Evolutionary conservation across 495 filamentous ascomycete genomes (phyloP).

Genomic region (Cairneyella variabilis): DNA sequence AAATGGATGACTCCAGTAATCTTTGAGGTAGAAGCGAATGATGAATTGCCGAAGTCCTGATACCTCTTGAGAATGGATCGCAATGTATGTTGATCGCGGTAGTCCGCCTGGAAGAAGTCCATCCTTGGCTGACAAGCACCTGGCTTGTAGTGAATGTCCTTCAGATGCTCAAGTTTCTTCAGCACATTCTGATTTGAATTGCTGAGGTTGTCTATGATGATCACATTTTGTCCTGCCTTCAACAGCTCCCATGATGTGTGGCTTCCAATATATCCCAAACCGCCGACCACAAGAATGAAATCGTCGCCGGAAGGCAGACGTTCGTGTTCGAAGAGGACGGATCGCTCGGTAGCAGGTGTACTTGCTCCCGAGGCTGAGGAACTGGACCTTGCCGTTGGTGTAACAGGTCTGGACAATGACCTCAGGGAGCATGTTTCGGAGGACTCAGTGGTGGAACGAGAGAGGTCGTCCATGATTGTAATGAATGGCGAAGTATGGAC

Average conservation of each 20-base stretch:
- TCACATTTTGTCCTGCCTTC: conserved; percentile 57
- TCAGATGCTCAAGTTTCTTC: conserved; percentile 47
- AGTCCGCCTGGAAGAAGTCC: conserved; percentile 55
- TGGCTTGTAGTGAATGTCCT: conserved; percentile 40
- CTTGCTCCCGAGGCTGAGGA: too few relatives aligned
- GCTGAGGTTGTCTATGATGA: conserved; percentile 61
- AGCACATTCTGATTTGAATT: conserved; percentile 54
- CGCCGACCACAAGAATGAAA: conserved; percentile 59
- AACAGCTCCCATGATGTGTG: conserved; percentile 61
- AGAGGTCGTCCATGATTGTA: too few relatives aligned
- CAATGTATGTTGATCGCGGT: conserved; percentile 45
- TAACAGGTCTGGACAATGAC: too few relatives aligned
- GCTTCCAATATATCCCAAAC: conserved; percentile 62
- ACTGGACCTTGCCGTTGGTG: too few relatives aligned
- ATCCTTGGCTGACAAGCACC: conserved; percentile 37
- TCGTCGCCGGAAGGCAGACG: too few relatives aligned
- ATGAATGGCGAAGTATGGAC: too few relatives aligned
- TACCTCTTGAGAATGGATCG: conserved; percentile 34
- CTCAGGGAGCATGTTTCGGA: too few relatives aligned
- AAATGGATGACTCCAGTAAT: conserved; percentile 64
- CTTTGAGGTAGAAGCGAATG: conserved; percentile 22
- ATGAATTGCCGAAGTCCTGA: not conserved
- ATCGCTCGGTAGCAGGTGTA: too few relatives aligned
- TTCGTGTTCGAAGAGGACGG: too few relatives aligned
- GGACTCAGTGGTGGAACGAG: too few relatives aligned